Evolutionary conservation across 495 filamentous ascomycete genomes (phyloP).

Genomic region (Penicillium fimorum): DNA sequence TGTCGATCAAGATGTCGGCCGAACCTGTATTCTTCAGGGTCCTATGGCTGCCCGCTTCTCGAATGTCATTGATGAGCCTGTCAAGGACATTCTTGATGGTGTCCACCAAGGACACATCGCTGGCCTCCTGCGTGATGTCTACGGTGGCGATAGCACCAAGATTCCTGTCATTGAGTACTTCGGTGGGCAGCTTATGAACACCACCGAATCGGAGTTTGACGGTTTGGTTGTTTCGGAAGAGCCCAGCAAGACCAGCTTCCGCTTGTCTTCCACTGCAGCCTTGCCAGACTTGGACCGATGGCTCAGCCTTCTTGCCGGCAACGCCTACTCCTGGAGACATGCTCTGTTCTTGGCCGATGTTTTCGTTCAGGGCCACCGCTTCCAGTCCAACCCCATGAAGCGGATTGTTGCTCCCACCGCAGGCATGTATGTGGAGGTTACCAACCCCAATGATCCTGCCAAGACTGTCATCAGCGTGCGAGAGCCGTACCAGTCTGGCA

Average conservation of each 20-base stretch:
- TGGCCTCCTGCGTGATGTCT: conserved; percentile 73
- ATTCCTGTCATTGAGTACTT: conserved; percentile 94
- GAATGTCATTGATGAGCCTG: conserved; percentile 81
- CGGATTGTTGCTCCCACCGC: conserved; percentile 80
- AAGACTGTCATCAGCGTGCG: conserved; percentile 80
- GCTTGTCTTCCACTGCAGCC: conserved; percentile 65
- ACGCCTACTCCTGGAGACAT: conserved; percentile 82
- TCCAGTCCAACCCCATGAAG: conserved; percentile 93
- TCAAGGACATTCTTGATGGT: conserved; percentile 87
- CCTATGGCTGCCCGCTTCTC: conserved; percentile 93
- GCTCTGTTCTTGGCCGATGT: conserved; percentile 97
- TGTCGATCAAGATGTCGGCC: conserved; percentile 89
- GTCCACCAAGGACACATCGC: conserved; percentile 87
- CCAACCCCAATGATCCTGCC: conserved; percentile 69
- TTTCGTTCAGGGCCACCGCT: conserved; percentile 91
- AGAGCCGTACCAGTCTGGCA: conserved; percentile 60
- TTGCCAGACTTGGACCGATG: conserved; percentile 79
- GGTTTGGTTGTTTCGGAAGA: conserved; percentile 77
- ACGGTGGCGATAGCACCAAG: conserved; percentile 64
- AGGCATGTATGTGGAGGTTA: conserved; percentile 86
- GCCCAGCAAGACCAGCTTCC: conserved; percentile 71
- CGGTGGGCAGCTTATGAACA: conserved; percentile 69
- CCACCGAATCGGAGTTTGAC: conserved; percentile 66
- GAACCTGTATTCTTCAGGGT: conserved; percentile 93
- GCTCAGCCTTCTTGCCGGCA: conserved; percentile 86